These are phyloP conservation scores for Candida maris DNA, from an alignment of 805 yeast species.

Conservation along the genomic window DNA sequence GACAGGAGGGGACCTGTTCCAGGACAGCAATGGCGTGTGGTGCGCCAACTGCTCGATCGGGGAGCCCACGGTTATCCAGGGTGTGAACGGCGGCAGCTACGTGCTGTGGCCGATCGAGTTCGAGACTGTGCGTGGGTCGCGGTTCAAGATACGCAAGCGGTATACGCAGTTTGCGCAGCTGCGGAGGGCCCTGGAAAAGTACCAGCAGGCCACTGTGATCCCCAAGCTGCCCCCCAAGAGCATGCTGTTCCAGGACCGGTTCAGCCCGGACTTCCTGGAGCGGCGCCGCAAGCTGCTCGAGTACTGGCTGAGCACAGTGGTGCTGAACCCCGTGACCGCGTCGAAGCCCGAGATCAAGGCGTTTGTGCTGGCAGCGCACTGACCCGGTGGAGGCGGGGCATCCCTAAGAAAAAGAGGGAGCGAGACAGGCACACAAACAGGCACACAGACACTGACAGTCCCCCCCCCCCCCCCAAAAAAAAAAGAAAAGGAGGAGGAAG, in stretches of 20 bases:
- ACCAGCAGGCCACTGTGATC: conserved; percentile 37
- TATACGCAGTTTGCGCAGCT: conserved; percentile 61
- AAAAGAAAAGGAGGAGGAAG: too few relatives aligned
- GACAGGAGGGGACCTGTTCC: conserved; percentile 6
- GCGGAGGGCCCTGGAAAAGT: conserved; percentile 36
- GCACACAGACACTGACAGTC: too few relatives aligned
- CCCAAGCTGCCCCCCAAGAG: conserved; percentile 54
- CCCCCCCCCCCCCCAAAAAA: too few relatives aligned
- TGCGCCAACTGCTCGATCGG: conserved; percentile 29
- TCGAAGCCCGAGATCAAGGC: conserved; percentile 36
- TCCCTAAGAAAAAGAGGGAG: too few relatives aligned
- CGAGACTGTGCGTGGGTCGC: conserved; percentile 30
- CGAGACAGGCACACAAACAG: too few relatives aligned
- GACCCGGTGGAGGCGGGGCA: too few relatives aligned
- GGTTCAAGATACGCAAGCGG: conserved; percentile 50
- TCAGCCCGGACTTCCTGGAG: conserved; percentile 43
- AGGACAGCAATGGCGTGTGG: conserved; percentile 23
- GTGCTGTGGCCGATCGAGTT: conserved; percentile 28
- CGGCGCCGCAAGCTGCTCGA: conserved; percentile 54
- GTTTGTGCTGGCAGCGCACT: conserved; percentile 39
- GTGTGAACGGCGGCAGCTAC: conserved; percentile 27
- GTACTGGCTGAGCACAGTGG: conserved; percentile 52
- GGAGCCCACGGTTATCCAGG: conserved; percentile 30
- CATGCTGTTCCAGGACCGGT: conserved; percentile 22
- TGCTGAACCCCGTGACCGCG: conserved; percentile 46